phyloP scores from a whole-genome alignment of 2,329 filamentous ascomycete genomes.

The Trichoderma breve region DNA sequence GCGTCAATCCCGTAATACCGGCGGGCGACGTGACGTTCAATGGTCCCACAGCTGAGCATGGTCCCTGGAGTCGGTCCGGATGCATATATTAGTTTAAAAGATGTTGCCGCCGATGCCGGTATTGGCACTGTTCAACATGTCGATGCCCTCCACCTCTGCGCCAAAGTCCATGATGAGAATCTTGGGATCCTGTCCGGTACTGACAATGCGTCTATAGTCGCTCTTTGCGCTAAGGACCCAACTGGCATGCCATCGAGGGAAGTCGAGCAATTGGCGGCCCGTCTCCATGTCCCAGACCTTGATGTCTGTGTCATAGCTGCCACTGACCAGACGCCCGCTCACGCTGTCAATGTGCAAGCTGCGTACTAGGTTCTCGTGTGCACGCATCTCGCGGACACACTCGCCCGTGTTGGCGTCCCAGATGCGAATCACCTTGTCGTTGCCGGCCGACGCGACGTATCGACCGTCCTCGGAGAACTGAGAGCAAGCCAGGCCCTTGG shows the following conservation, averaged over 20 bases:
- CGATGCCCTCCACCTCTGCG: conserved; percentile 55
- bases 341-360: conserved; percentile 87
- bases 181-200: conserved; percentile 89
- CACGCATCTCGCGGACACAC: conserved; percentile 74
- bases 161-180: conserved; percentile 94
- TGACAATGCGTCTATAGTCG: conserved; percentile 91
- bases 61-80: conserved; percentile 20
- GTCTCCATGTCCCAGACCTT: conserved; percentile 89
- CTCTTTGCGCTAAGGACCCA: conserved; percentile 97
- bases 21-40: not conserved
- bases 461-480: conserved; percentile 96
- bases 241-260: conserved; percentile 92
- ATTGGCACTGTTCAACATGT: conserved; percentile 52
- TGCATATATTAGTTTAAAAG: conserved; percentile 29
- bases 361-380: conserved; percentile 82
- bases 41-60: conserved; percentile 15
- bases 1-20: not conserved
- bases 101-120: conserved; percentile 21
- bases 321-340: conserved; percentile 82
- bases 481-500: conserved; percentile 89
- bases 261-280: conserved; percentile 74
- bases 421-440: conserved; percentile 92
- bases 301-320: conserved; percentile 92
- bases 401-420: conserved; percentile 92
- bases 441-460: conserved; percentile 89